Conservation (phyloP, 805 yeast genomes). For the Nakazawaea siamensis region DNA sequence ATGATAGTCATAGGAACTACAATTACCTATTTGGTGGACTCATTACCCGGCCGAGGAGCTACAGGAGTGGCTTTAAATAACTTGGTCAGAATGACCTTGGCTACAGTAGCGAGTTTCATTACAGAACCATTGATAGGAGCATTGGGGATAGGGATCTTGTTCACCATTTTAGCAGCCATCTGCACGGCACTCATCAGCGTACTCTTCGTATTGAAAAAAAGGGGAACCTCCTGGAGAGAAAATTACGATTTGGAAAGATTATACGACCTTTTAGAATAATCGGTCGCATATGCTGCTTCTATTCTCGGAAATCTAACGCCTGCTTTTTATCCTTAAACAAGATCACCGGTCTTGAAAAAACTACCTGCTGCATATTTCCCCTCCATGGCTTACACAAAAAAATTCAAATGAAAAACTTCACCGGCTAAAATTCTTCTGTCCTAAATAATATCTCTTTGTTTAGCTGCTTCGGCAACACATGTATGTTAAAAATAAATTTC, state of each 20-base stretch:
- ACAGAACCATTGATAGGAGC: conserved; percentile 64
- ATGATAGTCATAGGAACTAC: conserved; percentile 81
- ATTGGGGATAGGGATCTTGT: conserved; percentile 64
- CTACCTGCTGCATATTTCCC: too few relatives aligned
- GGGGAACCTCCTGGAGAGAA: conserved; percentile 58
- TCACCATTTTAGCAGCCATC: conserved; percentile 57
- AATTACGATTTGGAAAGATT: conserved; percentile 48
- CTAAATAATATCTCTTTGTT: too few relatives aligned
- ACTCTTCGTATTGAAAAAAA: conserved; percentile 38
- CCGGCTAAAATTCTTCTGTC: too few relatives aligned
- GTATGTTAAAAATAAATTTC: too few relatives aligned
- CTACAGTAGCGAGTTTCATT: conserved; percentile 69
- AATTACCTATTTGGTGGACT: conserved; percentile 73
- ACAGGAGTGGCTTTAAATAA: conserved; percentile 84
- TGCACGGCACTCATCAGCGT: conserved; percentile 33
- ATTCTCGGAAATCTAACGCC: too few relatives aligned
- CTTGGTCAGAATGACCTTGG: conserved; percentile 61
- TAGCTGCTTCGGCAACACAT: too few relatives aligned
- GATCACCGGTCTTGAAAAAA: too few relatives aligned
- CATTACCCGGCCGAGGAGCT: conserved; percentile 82
- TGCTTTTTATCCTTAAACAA: too few relatives aligned
- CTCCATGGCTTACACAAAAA: too few relatives aligned
- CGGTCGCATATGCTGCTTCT: neutral
- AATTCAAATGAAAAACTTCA: too few relatives aligned
- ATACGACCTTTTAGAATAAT: conserved; percentile 39